A percentile compares a stretch with the other conserved stretches of the same genome.
Conservation (phyloP, 164 flowering plant genomes). For the Vitis rotundifolia region DNA sequence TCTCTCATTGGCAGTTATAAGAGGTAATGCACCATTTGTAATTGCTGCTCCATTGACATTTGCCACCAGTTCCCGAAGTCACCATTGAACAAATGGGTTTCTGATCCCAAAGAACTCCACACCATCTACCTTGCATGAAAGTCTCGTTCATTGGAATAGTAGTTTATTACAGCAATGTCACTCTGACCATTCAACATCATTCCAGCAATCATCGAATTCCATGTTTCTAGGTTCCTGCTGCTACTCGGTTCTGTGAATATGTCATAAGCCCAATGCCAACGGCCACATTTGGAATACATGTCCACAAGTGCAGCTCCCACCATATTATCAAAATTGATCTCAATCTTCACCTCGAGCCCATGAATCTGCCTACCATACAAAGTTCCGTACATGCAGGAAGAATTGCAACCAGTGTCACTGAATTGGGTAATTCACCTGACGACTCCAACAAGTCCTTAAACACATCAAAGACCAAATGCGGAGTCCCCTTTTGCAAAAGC, state of each 20-base stretch:
- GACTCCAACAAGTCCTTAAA: slow-evolving; percentile 47
- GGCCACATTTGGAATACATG: slow-evolving; percentile 74
- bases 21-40: too few species aligned
- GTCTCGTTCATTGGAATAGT: too few species aligned
- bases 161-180: slow-evolving; percentile 37
- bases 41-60: too few species aligned
- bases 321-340: slow-evolving; percentile 31
- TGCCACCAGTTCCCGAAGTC: too few species aligned
- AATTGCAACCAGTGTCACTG: slow-evolving; percentile 56
- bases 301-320: slow-evolving; percentile 71
- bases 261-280: slow-evolving; percentile 39
- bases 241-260: slow-evolving; percentile 44
- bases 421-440: slow-evolving; percentile 38
- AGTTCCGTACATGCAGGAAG: slow-evolving; percentile 60
- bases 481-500: slow-evolving; percentile 45
- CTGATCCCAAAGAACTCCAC: too few species aligned
- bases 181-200: slow-evolving; percentile 51
- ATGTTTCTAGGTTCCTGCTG: slow-evolving; percentile 54
- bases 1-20: slow-evolving; percentile 1
- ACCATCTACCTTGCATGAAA: too few species aligned
- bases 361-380: slow-evolving; percentile 64
- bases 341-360: slow-evolving; percentile 37
- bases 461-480: slow-evolving; percentile 31
- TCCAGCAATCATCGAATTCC: slow-evolving; percentile 79
- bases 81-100: too few species aligned